Percentiles rank a stretch among this genome's conserved stretches.
Conservation (phyloP, 805 yeast genomes). For the Candida germanica region DNA sequence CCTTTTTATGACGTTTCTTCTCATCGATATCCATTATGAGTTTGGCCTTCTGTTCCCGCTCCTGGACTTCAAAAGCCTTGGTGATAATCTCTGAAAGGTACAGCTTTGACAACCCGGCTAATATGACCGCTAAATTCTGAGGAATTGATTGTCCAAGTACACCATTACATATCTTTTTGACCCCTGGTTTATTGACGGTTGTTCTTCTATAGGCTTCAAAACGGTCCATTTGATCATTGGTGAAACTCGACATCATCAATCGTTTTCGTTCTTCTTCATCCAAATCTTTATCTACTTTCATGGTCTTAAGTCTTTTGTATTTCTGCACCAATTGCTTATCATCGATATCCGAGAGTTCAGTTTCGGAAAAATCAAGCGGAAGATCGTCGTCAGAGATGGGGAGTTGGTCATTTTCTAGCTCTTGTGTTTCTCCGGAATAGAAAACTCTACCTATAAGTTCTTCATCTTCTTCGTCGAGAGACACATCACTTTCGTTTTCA, state of each 20-base stretch:
- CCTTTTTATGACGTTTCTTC: constrained; percentile 36
- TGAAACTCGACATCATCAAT: constrained; percentile 67
- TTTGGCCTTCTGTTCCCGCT: constrained; percentile 46
- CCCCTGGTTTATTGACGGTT: constrained; percentile 56
- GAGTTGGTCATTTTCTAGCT: constrained; percentile 16
- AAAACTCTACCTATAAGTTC: constrained; percentile 44
- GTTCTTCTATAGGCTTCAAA: constrained; percentile 87
- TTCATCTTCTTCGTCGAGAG: constrained; percentile 45
- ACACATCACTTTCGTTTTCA: constrained; percentile 29
- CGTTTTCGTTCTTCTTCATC: constrained; percentile 55
- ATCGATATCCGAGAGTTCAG: constrained; percentile 20
- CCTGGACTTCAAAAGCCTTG: constrained; percentile 70
- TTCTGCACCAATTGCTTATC: constrained; percentile 33
- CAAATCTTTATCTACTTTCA: constrained; percentile 24
- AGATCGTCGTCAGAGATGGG: constrained; percentile 23
- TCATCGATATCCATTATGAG: constrained; percentile 33
- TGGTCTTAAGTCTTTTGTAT: constrained; percentile 29
- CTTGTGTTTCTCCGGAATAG: constrained; percentile 21
- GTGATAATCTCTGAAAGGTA: constrained; percentile 89
- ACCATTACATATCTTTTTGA: constrained; percentile 75
- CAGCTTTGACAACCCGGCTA: constrained; percentile 85
- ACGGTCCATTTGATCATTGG: constrained; percentile 78
- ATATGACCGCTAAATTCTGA: constrained; percentile 71
- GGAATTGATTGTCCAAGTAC: constrained; percentile 79
- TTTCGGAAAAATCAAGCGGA: constrained; percentile 7